phyloP scores from a whole-genome alignment of 148 eudicot species.

The Amaranthus cruentus region DNA sequence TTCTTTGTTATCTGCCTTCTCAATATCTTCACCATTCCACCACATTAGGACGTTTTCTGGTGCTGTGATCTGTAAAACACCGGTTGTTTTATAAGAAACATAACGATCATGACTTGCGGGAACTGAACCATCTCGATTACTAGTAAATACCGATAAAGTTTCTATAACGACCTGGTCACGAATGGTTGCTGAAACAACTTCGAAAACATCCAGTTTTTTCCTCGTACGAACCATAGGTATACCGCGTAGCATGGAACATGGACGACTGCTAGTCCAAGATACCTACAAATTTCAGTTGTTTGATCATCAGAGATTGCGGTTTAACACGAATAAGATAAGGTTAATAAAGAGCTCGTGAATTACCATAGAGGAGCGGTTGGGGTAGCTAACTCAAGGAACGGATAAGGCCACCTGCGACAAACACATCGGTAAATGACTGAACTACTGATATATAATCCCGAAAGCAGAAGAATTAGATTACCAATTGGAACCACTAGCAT shows the following conservation, averaged over 20 bases:
- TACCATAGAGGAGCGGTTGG: constrained; percentile 91
- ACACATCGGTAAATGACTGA: background rate
- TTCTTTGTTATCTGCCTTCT: background rate
- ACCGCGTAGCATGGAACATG: constrained; percentile 75
- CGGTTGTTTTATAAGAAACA: background rate
- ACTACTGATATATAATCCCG: background rate
- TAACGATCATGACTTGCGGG: background rate
- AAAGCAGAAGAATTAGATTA: constrained; percentile 10
- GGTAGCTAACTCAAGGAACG: constrained; percentile 78
- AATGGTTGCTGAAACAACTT: constrained; percentile 49
- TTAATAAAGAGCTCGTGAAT: background rate
- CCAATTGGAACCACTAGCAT: constrained; percentile 71
- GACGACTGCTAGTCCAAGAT: constrained; percentile 52
- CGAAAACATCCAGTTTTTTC: constrained; percentile 43
- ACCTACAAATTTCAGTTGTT: constrained; percentile 40
- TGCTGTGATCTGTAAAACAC: constrained; percentile 18
- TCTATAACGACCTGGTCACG: constrained; percentile 36
- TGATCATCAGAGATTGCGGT: background rate
- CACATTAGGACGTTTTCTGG: constrained; percentile 13
- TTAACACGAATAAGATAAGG: background rate
- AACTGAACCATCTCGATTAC: background rate
- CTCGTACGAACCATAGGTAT: constrained; percentile 52
- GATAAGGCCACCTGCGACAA: constrained; percentile 91
- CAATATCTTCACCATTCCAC: background rate
- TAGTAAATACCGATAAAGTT: background rate